Evolutionary conservation across 164 flowering plant genomes (phyloP).

Genomic region (Malania oleifera): DNA sequence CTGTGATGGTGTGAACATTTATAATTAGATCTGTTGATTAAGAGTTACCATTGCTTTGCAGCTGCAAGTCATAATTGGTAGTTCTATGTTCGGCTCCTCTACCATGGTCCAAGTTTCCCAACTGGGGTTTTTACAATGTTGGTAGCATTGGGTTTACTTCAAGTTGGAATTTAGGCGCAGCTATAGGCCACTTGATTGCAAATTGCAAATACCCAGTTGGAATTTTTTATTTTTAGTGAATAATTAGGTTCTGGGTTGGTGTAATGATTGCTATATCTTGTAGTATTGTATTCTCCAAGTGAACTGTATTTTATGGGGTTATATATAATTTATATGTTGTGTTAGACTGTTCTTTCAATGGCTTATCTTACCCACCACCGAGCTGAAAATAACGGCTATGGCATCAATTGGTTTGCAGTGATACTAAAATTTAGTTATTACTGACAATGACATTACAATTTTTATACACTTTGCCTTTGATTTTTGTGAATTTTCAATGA

Average conservation of each 20-base stretch:
- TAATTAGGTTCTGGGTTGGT: slow-evolving; percentile 4
- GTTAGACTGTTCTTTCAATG: slow-evolving; percentile 3
- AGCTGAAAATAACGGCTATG: slow-evolving; percentile 14
- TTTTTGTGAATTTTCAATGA: slow-evolving; percentile 15
- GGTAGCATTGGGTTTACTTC: slow-evolving; percentile 4
- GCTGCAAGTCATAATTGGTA: slow-evolving; percentile 6
- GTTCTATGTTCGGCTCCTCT: slow-evolving; percentile 4
- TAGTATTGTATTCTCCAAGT: background rate
- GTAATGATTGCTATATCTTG: background rate
- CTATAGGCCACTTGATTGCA: slow-evolving; percentile 4
- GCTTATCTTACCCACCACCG: slow-evolving; percentile 11
- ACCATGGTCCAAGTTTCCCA: background rate
- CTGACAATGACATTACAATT: slow-evolving; percentile 23
- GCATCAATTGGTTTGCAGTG: slow-evolving; percentile 4
- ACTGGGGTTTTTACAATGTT: background rate
- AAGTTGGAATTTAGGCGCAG: slow-evolving; percentile 2
- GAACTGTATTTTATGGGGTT: background rate
- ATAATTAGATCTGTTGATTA: background rate
- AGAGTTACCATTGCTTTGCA: background rate
- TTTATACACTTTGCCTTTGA: slow-evolving; percentile 8
- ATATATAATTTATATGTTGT: background rate
- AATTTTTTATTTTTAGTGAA: background rate
- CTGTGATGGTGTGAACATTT: background rate
- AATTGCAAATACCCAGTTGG: background rate
- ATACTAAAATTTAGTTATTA: slow-evolving; percentile 1